phyloP scores from a whole-genome alignment of 805 yeast genomes.

The Saturnispora besseyi region DNA sequence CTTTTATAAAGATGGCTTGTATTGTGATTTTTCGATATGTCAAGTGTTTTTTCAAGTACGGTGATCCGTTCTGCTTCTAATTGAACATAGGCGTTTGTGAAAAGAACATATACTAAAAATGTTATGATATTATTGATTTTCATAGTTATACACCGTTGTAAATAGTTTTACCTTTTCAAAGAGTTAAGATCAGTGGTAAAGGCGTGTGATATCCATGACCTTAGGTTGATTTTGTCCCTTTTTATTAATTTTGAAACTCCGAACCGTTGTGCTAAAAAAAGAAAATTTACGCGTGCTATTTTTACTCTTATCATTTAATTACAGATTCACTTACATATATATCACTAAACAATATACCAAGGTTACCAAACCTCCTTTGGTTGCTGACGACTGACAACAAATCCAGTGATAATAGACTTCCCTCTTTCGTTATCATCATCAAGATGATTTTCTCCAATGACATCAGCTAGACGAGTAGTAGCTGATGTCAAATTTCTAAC shows the following conservation, averaged over 20 bases:
- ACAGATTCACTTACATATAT: not conserved
- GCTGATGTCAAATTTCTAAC: not conserved
- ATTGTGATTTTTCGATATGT: not conserved
- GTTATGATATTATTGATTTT: not conserved
- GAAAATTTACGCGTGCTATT: not conserved
- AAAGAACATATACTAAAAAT: not conserved
- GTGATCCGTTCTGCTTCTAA: not conserved
- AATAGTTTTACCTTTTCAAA: no score
- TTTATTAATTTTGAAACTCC: not conserved
- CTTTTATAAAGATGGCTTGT: constrained; percentile 1
- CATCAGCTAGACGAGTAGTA: not conserved
- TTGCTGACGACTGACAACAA: constrained; percentile 6
- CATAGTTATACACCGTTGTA: not conserved
- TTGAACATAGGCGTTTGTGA: not conserved
- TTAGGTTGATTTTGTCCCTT: not conserved
- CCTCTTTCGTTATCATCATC: constrained; percentile 1
- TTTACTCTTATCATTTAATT: not conserved
- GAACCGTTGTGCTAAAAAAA: not conserved
- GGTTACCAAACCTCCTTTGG: not conserved
- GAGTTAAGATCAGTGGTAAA: no score
- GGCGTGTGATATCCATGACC: no score
- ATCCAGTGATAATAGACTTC: constrained; percentile 4
- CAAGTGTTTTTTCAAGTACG: not conserved
- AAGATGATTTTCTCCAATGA: not conserved
- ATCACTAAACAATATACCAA: not conserved